These are phyloP conservation scores for Pelargonium fulgidum DNA, from an alignment of 441 rosid genomes.

Conservation along the genomic window DNA sequence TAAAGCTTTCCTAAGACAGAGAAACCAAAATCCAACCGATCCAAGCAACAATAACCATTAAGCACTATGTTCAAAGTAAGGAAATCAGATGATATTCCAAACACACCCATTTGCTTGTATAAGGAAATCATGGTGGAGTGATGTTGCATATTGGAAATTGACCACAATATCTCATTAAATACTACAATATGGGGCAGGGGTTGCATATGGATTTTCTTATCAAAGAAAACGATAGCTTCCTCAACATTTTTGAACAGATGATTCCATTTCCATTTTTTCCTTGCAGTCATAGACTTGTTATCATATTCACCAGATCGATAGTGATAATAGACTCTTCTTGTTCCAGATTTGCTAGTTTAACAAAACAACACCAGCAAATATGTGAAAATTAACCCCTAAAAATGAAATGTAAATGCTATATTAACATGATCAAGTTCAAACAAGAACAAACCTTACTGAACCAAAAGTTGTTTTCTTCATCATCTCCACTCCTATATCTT, in stretches of 20 bases:
- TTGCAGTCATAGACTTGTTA: neutral
- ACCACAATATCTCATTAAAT: slow-evolving; percentile 12
- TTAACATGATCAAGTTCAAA: too few relatives aligned
- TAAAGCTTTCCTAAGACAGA: slow-evolving; percentile 22
- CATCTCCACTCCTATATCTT: too few relatives aligned
- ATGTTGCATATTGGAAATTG: slow-evolving; percentile 13
- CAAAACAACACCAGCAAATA: too few relatives aligned
- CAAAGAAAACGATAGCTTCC: slow-evolving; percentile 18
- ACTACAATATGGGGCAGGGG: slow-evolving; percentile 12
- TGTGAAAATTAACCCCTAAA: too few relatives aligned
- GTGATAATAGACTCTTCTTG: neutral
- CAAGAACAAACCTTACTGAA: too few relatives aligned
- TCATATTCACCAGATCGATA: neutral
- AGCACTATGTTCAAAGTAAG: slow-evolving; percentile 24
- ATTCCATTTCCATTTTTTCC: neutral
- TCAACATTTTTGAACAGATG: neutral
- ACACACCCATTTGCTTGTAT: slow-evolving; percentile 8
- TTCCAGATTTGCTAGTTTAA: neutral
- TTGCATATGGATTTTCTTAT: slow-evolving; percentile 5
- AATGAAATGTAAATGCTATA: too few relatives aligned
- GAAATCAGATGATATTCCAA: slow-evolving; percentile 4
- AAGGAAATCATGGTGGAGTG: slow-evolving; percentile 9
- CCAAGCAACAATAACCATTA: slow-evolving; percentile 23
- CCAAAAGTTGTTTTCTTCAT: too few relatives aligned
- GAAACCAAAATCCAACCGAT: slow-evolving; percentile 17